Percentiles rank a stretch among this genome's conserved stretches.
Evolutionary conservation across 331 rosid species (phyloP).

Genomic region (Malus hybrid): DNA sequence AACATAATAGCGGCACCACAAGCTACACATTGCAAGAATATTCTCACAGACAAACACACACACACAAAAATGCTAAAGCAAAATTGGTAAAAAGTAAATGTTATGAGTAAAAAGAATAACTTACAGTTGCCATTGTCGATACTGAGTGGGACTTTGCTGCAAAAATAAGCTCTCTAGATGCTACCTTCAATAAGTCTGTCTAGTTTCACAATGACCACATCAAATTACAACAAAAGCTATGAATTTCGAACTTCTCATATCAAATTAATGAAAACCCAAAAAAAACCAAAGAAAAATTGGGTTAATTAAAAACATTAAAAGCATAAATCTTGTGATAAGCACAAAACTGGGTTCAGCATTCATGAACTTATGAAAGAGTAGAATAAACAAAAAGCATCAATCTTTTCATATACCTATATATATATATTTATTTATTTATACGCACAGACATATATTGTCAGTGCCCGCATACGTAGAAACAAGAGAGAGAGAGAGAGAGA

Average conservation of each 20-base stretch:
- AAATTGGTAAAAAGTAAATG: not conserved
- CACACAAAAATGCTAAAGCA: not conserved
- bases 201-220: conserved; percentile 39
- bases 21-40: not conserved
- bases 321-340: not conserved
- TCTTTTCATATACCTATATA: not conserved
- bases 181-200: conserved; percentile 69
- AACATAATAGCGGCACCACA: not conserved
- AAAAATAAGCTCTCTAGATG: conserved; percentile 45
- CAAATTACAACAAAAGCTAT: conserved; percentile 13
- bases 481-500: not conserved
- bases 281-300: not conserved
- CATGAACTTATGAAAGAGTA: not conserved
- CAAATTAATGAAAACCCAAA: not conserved
- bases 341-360: not conserved
- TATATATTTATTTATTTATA: too few species aligned
- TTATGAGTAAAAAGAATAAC: not conserved
- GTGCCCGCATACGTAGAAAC: not conserved
- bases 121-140: conserved; percentile 53
- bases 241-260: not conserved
- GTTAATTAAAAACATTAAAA: not conserved
- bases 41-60: not conserved
- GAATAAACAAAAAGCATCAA: not conserved
- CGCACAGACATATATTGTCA: too few species aligned
- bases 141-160: conserved; percentile 39